Evolutionary conservation across 129 eudicot genomes (phyloP).

Genomic region (Flaveria trinervia): DNA sequence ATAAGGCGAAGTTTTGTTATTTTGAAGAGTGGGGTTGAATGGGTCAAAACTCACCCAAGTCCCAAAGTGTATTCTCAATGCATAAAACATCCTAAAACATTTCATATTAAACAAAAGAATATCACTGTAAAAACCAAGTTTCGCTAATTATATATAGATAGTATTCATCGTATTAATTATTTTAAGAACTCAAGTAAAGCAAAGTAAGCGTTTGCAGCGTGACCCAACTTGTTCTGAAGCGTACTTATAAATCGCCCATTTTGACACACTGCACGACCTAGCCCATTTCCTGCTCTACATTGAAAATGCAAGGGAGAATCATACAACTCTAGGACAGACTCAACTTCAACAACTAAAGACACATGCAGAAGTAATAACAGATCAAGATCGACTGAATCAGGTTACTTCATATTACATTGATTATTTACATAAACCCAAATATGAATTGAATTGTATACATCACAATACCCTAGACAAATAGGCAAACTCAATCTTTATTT

Average conservation of each 20-base stretch:
- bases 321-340: no score
- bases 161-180: neutral
- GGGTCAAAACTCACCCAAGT: no score
- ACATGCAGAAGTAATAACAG: neutral
- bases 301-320: neutral
- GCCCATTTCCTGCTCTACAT: neutral
- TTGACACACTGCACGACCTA: neutral
- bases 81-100: neutral
- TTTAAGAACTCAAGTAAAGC: neutral
- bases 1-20: no score
- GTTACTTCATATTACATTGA: neutral
- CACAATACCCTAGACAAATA: slow-evolving; percentile 6
- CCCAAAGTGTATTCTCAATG: no score
- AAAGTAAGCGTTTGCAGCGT: neutral
- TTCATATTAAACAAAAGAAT: neutral
- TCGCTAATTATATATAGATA: neutral
- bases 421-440: slow-evolving; percentile 27
- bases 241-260: neutral
- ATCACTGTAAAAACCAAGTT: neutral
- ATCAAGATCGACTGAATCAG: neutral
- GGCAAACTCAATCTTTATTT: slow-evolving; percentile 3
- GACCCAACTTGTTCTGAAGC: neutral
- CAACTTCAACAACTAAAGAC: neutral
- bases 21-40: no score
- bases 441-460: slow-evolving; percentile 1